Conservation (phyloP, 2,329 filamentous ascomycete genomes). For the Fusarium chaquense region DNA sequence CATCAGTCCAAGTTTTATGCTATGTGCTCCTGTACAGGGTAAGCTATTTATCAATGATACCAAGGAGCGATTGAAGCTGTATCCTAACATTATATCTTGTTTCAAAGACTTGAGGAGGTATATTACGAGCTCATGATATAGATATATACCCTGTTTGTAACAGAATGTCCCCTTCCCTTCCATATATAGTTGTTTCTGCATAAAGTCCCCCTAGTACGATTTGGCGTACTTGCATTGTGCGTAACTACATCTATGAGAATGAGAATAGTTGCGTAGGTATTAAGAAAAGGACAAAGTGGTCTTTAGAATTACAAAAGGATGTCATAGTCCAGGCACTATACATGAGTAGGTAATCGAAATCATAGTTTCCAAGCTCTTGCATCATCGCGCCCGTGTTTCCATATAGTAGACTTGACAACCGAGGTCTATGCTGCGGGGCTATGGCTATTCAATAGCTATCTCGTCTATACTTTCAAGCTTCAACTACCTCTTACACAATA, state of each 20-base stretch:
- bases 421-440: constrained; percentile 29
- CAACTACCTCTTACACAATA: not conserved
- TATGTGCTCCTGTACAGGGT: not conserved
- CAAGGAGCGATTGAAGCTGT: not conserved
- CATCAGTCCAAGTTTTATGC: not conserved
- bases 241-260: not conserved
- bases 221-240: too few species aligned
- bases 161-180: not conserved
- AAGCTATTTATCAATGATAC: not conserved
- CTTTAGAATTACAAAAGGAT: not conserved
- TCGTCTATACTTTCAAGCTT: not conserved
- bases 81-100: not conserved
- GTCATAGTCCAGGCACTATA: fast-evolving
- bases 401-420: constrained; percentile 9
- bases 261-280: too few species aligned
- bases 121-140: not conserved
- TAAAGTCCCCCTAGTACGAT: too few species aligned
- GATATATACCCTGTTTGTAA: fast-evolving
- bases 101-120: not conserved
- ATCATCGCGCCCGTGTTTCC: constrained; percentile 1
- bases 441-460: constrained; percentile 5
- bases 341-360: constrained; percentile 1
- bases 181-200: not conserved
- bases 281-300: not conserved
- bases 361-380: not conserved